Base-by-base conservation (phyloP, 1,139 yeast species). In the Saccharomyces hybrid region DNA sequence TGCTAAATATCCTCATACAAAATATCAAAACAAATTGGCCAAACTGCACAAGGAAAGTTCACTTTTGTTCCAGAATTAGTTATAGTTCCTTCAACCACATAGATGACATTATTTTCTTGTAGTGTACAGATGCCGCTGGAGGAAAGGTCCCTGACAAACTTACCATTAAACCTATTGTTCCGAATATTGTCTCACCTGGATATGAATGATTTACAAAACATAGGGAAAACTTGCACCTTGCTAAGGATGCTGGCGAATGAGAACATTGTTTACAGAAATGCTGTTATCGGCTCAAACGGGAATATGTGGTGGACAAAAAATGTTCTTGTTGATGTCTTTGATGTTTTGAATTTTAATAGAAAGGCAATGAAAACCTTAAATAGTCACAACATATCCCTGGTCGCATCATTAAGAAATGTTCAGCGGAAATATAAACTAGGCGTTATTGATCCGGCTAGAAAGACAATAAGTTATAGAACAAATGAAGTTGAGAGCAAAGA, bases 131-230 rank as follows among this genome's bases (percentile, higher is more conserved):
- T 23, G n/a, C 49, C 28, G 11, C 27, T 49, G 41, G 49, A 34
- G 23, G 46, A 52, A 28, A 51, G 47, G 38, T 56, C 62, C 32
- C 34, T 58, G 49, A 58, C 57, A 28, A 58, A 57, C 44, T 55
- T 67, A 28, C 69, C 70, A 3, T 49, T 67, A 48, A 60, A 62
- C 50, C 57, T 66, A 4, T 46, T 67, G 44, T 58, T 66, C 50
- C 59, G 57, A 41, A 59, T 67, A 38, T 52, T 66, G 16, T 58
- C 65, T n/a, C 54, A 56, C 46, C 54, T 67, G 47, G 60, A 59
- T 9, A 52, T 61, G 46, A 56, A 58, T 34, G 69, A 66, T 51
- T 54, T 67, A 38, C 57, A 55, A 42, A 60, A 58, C 51, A 56
- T 66, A 6, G 58, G 64, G 8, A 56, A 54, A 28, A 62, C 68